Percentiles rank a stretch among this genome's conserved stretches.
Evolutionary conservation across 2,329 filamentous ascomycete species (phyloP).

Genomic region (Trichoderma brevicompactum): DNA sequence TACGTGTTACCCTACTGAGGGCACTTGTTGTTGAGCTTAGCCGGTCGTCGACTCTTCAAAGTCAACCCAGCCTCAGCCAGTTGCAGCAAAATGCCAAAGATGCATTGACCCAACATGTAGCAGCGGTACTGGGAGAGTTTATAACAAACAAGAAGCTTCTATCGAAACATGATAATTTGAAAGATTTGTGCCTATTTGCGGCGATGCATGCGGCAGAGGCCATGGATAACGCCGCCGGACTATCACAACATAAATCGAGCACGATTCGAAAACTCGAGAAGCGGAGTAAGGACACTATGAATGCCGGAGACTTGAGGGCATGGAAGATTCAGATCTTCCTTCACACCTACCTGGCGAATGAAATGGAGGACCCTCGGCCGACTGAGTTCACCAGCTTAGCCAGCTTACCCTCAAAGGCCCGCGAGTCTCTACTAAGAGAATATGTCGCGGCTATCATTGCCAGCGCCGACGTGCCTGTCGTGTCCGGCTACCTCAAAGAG

Average conservation of each 20-base stretch:
- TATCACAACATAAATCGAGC: constrained; percentile 38
- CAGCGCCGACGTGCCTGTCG: constrained; percentile 39
- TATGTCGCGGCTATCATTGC: constrained; percentile 41
- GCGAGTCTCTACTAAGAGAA: constrained; percentile 41
- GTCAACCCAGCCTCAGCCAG: constrained; percentile 34
- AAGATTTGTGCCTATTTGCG: constrained; percentile 40
- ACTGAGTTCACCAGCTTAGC: constrained; percentile 42
- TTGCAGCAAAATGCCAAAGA: constrained; percentile 37
- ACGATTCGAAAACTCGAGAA: constrained; percentile 45
- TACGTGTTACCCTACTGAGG: constrained; percentile 45
- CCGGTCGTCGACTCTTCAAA: constrained; percentile 37
- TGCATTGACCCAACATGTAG: constrained; percentile 38
- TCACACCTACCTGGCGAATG: constrained; percentile 42
- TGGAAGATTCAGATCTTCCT: constrained; percentile 55
- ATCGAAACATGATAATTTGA: constrained; percentile 32
- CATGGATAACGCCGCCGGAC: constrained; percentile 33
- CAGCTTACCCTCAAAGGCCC: constrained; percentile 38
- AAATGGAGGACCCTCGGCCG: constrained; percentile 41
- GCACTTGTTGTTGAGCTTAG: constrained; percentile 39
- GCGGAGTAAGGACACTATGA: constrained; percentile 42
- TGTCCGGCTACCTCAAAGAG: constrained; percentile 46
- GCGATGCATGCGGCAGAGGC: constrained; percentile 41
- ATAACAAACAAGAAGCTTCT: constrained; percentile 41
- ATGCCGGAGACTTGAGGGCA: constrained; percentile 44
- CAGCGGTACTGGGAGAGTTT: constrained; percentile 37